Base-by-base conservation (phyloP, 2,329 filamentous ascomycete genomes). In the Calonectria hawksworthii region DNA sequence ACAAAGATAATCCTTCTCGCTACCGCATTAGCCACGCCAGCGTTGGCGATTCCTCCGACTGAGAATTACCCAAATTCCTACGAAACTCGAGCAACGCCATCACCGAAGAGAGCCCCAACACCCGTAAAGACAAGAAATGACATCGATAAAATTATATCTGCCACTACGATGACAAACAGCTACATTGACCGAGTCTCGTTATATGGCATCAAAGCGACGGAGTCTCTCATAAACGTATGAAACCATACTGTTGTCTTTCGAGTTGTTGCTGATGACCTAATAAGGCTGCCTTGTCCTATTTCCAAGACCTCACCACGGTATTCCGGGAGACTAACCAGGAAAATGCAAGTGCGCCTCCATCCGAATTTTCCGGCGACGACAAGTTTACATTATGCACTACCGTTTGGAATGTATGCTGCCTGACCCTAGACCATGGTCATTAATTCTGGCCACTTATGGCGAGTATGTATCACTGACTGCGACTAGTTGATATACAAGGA, bases 401-500 rank as follows among this genome's bases (percentile, higher is more conserved):
- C 4, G 34, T 54, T 14, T 72, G 64, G 51, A 44, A 41, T 38
- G 69, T 65, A 59, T 16, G 61, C 38, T 14, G 23, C 23, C 2
- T 47, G 44, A 47, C n/a, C 44, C 44, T 47, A 23, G 32, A 34
- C 44, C 13, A 28, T 23, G 66, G 13, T 21, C 34, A 16, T 61
- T 0, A 8, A n/a, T 14, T 26, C 3, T 59, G 23, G 6, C 21
- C 28, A 41, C 36, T 28, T 3, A 23, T 47, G n/a, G 13, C 6
- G 21, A 16, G 23, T 64, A 34, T 3, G 30, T 30, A 32, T 38
- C 23, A n/a, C 68, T 70, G 30, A 70, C 56, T 14, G 28, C 14
- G 18, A 9, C n/a, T 34, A 72, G 51, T 32, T 61, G 38, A 67
- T 67, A 56, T 70, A 70, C 18, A 64, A 38, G 23, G 44, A 70